phyloP scores from a whole-genome alignment of 2,329 filamentous ascomycete species.

The Neospermospora avenae region DNA sequence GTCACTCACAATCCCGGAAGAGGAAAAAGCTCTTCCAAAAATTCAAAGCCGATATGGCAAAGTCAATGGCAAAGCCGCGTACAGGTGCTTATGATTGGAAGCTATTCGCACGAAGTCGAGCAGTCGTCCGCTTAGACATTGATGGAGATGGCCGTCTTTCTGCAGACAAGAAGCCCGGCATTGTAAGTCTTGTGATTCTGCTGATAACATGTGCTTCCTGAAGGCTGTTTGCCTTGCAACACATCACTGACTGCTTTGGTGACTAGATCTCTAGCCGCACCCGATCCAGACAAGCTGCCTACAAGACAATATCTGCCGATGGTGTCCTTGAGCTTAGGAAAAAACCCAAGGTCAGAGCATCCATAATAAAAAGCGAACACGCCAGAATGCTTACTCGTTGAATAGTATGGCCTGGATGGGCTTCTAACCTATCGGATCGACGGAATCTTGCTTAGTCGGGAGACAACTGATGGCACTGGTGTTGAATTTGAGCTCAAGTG shows the following conservation, averaged over 20 bases:
- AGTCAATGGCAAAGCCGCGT: not conserved
- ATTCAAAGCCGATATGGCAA: not conserved
- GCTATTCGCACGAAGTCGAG: not conserved
- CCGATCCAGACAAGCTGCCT: conserved; percentile 1
- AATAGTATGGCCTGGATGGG: conserved; percentile 15
- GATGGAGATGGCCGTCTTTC: conserved; percentile 22
- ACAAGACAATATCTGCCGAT: not conserved
- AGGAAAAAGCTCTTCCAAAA: not conserved
- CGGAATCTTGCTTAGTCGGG: not conserved
- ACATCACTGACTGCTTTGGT: not conserved
- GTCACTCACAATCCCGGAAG: not conserved
- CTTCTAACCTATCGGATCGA: conserved; percentile 7
- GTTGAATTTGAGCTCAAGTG: conserved; percentile 14
- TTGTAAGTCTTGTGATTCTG: not conserved
- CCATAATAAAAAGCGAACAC: not conserved
- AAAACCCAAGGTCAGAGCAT: not conserved
- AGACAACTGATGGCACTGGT: not conserved
- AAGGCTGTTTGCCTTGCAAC: not conserved
- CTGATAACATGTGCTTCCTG: not conserved
- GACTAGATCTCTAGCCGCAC: conserved; percentile 14
- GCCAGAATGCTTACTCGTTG: not conserved
- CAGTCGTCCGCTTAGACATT: conserved; percentile 9
- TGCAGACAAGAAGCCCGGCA: conserved; percentile 18
- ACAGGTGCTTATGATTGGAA: not conserved
- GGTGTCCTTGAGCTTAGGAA: conserved; percentile 9